These are phyloP conservation scores for Pichia sp. DNA, from an alignment of 1,139 yeast genomes.

Conservation along the genomic window DNA sequence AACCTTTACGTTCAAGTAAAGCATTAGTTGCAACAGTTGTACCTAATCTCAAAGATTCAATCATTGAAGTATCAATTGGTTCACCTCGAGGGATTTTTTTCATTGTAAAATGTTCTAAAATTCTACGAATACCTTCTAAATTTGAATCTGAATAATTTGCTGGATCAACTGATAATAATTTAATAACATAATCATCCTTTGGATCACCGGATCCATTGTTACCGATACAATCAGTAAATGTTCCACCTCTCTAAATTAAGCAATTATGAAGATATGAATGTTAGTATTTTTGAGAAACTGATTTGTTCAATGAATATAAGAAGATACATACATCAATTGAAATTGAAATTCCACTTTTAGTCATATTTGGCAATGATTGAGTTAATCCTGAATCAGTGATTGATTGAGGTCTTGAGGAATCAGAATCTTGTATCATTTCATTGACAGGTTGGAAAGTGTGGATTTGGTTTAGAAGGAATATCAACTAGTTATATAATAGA, in stretches of 20 bases:
- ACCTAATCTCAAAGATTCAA: slow-evolving; percentile 63
- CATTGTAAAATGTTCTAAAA: slow-evolving; percentile 53
- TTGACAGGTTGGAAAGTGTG: too few relatives aligned
- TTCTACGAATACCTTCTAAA: slow-evolving; percentile 78
- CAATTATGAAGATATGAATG: background rate
- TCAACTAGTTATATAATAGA: too few relatives aligned
- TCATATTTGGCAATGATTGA: background rate
- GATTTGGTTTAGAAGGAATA: too few relatives aligned
- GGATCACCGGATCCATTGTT: slow-evolving; percentile 14
- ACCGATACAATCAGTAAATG: slow-evolving; percentile 19
- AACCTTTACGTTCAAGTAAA: slow-evolving; percentile 60
- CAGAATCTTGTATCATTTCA: too few relatives aligned
- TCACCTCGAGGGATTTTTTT: slow-evolving; percentile 41
- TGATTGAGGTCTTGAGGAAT: background rate
- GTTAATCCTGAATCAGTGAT: background rate
- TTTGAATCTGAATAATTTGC: slow-evolving; percentile 83
- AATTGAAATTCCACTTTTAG: slow-evolving; percentile 16
- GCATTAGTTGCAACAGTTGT: slow-evolving; percentile 79
- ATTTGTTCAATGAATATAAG: too few relatives aligned
- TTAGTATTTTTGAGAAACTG: slow-evolving; percentile 5
- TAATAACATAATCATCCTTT: slow-evolving; percentile 42
- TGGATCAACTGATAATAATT: slow-evolving; percentile 82
- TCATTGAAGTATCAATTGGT: slow-evolving; percentile 37
- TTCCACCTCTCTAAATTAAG: slow-evolving; percentile 15
- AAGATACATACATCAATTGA: slow-evolving; percentile 20